These are phyloP conservation scores for Huntiella omanensis DNA, from an alignment of 2,329 filamentous ascomycete species.

Conservation along the genomic window DNA sequence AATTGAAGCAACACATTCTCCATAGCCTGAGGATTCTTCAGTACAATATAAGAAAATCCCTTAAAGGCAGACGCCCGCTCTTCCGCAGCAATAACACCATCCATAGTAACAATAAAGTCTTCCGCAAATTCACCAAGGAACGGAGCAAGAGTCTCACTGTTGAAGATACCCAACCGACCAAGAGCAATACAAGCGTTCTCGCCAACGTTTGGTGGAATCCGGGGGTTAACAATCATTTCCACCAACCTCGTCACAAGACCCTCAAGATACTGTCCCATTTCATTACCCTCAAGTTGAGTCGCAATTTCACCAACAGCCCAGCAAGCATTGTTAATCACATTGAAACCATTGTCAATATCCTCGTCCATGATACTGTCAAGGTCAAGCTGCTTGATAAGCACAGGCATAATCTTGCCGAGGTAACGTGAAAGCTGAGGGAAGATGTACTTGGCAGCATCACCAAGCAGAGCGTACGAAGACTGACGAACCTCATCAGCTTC, in stretches of 20 bases:
- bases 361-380: slow-evolving; percentile 59
- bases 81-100: slow-evolving; percentile 68
- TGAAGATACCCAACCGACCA: slow-evolving; percentile 68
- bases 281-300: slow-evolving; percentile 49
- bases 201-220: slow-evolving; percentile 68
- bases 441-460: slow-evolving; percentile 86
- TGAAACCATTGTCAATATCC: slow-evolving; percentile 67
- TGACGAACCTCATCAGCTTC: slow-evolving; percentile 81
- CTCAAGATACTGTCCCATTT: slow-evolving; percentile 59
- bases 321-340: slow-evolving; percentile 93
- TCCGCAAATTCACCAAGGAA: slow-evolving; percentile 64
- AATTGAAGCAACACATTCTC: slow-evolving; percentile 68
- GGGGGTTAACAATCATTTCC: slow-evolving; percentile 66
- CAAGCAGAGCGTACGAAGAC: slow-evolving; percentile 84
- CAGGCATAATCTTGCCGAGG: slow-evolving; percentile 54
- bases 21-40: slow-evolving; percentile 78
- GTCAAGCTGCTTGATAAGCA: slow-evolving; percentile 76
- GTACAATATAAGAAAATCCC: slow-evolving; percentile 71
- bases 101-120: slow-evolving; percentile 65
- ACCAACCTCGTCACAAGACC: slow-evolving; percentile 60
- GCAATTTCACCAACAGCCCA: slow-evolving; percentile 92
- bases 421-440: slow-evolving; percentile 63
- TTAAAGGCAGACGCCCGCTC: slow-evolving; percentile 90
- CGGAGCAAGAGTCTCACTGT: slow-evolving; percentile 56
- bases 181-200: slow-evolving; percentile 93